A percentile compares a stretch with the other conserved stretches of the same genome.
phyloP scores from a whole-genome alignment of 176 grass and related monocot genomes.

The Guadua angustifolia region DNA sequence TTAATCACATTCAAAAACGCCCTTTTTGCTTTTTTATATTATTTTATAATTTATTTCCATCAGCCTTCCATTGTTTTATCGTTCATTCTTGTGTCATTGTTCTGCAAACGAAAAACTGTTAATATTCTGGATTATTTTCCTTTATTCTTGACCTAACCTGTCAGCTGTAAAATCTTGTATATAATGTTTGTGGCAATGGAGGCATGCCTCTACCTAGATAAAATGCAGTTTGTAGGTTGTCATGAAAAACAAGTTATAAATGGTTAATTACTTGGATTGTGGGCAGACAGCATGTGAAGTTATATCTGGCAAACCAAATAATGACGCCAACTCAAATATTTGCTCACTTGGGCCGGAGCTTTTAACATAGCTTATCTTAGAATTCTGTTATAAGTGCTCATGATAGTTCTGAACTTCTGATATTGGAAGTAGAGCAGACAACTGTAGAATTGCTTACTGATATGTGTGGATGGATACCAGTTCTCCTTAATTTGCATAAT shows the following conservation, averaged over 20 bases:
- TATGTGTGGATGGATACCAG: background rate
- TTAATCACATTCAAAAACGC: background rate
- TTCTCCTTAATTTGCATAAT: background rate
- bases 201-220: background rate
- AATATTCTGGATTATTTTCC: background rate
- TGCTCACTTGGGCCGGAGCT: background rate
- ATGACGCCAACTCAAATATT: background rate
- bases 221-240: background rate
- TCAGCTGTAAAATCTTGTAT: background rate
- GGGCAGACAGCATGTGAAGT: background rate
- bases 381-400: background rate
- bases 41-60: background rate
- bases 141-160: background rate
- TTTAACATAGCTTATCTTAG: background rate
- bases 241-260: background rate
- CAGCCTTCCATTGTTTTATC: background rate
- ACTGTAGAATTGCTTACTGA: slow-evolving; percentile 19
- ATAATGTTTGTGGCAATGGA: background rate
- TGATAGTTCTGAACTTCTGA: slow-evolving; percentile 1
- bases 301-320: background rate
- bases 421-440: background rate
- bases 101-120: background rate
- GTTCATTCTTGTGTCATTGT: background rate
- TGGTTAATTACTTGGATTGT: background rate
- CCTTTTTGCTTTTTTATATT: background rate